Conservation (phyloP, 2,329 filamentous ascomycete genomes). For the Sphaceloma murrayae region DNA sequence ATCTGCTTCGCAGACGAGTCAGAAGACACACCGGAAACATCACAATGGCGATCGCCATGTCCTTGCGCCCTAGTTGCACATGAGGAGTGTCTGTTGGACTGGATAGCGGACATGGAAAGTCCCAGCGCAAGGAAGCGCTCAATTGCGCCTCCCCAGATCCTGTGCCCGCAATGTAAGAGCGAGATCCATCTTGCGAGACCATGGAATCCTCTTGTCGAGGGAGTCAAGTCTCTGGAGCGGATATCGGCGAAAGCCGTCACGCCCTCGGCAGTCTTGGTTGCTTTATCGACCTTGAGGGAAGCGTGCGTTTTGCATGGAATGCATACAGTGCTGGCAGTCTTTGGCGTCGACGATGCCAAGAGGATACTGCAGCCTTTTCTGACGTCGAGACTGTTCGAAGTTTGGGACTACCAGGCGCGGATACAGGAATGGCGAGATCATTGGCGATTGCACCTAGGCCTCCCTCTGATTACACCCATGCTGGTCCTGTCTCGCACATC, state of each 20-base stretch:
- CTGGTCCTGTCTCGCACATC: slow-evolving; percentile 59
- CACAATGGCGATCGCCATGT: slow-evolving; percentile 78
- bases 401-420: slow-evolving; percentile 29
- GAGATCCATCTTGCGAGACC: slow-evolving; percentile 68
- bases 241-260: slow-evolving; percentile 51
- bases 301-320: slow-evolving; percentile 49
- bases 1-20: slow-evolving; percentile 59
- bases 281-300: slow-evolving; percentile 31
- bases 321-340: slow-evolving; percentile 55
- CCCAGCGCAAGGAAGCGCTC: slow-evolving; percentile 40
- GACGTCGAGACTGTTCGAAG: slow-evolving; percentile 22
- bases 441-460: slow-evolving; percentile 48
- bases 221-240: slow-evolving; percentile 51
- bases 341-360: slow-evolving; percentile 52
- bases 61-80: slow-evolving; percentile 85
- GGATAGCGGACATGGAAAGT: slow-evolving; percentile 81
- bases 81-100: slow-evolving; percentile 79
- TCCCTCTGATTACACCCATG: slow-evolving; percentile 58
- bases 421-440: slow-evolving; percentile 25
- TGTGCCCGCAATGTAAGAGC: slow-evolving; percentile 83
- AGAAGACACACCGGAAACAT: slow-evolving; percentile 51
- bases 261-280: slow-evolving; percentile 45
- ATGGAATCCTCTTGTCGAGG: slow-evolving; percentile 60
- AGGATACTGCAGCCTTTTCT: slow-evolving; percentile 42
- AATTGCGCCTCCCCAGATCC: slow-evolving; percentile 50